Conservation (phyloP, 1,284 basidiomycete genomes). For the Ustilago cynodontis region DNA sequence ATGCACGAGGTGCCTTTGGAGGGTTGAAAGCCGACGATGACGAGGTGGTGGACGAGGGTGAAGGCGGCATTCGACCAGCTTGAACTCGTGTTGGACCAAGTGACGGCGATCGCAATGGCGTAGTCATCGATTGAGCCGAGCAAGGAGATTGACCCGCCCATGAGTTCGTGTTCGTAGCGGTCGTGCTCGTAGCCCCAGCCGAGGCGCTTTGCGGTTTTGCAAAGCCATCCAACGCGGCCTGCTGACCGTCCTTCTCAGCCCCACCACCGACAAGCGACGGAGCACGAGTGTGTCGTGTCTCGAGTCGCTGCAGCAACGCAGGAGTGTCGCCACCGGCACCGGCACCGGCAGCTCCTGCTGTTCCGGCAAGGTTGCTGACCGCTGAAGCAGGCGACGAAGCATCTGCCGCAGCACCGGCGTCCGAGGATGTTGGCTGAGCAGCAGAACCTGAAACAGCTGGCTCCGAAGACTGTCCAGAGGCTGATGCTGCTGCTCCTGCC, state of each 20-base stretch:
- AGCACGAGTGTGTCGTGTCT: slow-evolving; percentile 22
- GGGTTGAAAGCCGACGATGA: slow-evolving; percentile 32
- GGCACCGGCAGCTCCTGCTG: slow-evolving; percentile 9
- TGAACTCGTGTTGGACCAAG: slow-evolving; percentile 20
- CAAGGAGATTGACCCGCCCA: slow-evolving; percentile 2
- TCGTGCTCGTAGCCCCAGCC: slow-evolving; percentile 8
- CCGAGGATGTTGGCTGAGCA: neutral
- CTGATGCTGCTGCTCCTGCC: neutral
- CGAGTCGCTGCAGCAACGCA: slow-evolving; percentile 27
- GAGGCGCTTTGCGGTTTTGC: slow-evolving; percentile 12
- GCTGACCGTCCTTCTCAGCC: slow-evolving; percentile 17
- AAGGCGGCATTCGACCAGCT: slow-evolving; percentile 26
- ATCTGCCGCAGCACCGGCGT: slow-evolving; percentile 10
- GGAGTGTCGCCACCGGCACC: slow-evolving; percentile 23
- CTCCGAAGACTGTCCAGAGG: slow-evolving; percentile 1
- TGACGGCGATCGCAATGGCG: slow-evolving; percentile 31
- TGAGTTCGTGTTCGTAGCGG: neutral
- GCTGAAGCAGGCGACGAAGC: slow-evolving; percentile 18
- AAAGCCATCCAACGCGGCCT: slow-evolving; percentile 14
- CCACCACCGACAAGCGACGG: slow-evolving; percentile 10
- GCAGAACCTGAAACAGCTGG: neutral
- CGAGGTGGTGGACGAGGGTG: slow-evolving; percentile 23
- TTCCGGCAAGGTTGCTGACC: neutral
- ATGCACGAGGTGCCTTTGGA: slow-evolving; percentile 45
- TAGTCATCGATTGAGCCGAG: neutral